These are phyloP conservation scores for Hericium coralloides DNA, from an alignment of 768 basidiomycete species.

Conservation along the genomic window DNA sequence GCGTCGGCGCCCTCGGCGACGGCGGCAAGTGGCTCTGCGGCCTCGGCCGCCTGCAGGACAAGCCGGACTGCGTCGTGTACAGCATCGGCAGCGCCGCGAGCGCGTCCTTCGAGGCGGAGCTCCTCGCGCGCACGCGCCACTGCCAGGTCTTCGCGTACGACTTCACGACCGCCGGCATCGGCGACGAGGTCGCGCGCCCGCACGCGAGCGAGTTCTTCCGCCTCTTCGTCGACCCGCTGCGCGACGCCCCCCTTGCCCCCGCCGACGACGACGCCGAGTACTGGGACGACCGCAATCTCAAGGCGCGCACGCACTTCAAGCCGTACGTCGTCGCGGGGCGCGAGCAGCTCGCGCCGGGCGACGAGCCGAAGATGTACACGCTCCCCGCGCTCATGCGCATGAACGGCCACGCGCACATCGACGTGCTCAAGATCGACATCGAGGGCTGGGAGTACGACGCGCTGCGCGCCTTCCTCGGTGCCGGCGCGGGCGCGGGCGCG, in stretches of 20 bases:
- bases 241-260: neutral
- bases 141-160: constrained; percentile 61
- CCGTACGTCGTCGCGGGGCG: constrained; percentile 29
- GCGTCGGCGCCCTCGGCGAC: constrained; percentile 45
- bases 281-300: constrained; percentile 18
- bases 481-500: constrained; percentile 25
- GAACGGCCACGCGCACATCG: constrained; percentile 34
- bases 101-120: constrained; percentile 53
- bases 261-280: constrained; percentile 24
- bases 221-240: constrained; percentile 2
- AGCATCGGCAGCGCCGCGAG: constrained; percentile 54
- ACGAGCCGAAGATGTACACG: constrained; percentile 31
- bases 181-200: constrained; percentile 13
- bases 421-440: constrained; percentile 38
- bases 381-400: constrained; percentile 34
- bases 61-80: constrained; percentile 51
- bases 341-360: constrained; percentile 26
- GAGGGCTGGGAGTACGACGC: constrained; percentile 42
- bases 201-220: constrained; percentile 17
- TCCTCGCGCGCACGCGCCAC: constrained; percentile 35
- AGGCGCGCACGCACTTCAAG: constrained; percentile 32
- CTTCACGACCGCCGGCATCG: neutral
- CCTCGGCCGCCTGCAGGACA: constrained; percentile 41
- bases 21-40: constrained; percentile 71
- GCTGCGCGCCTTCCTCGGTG: constrained; percentile 31